These are phyloP conservation scores for Mangifera indica DNA, from an alignment of 345 rosid species.

Conservation along the genomic window DNA sequence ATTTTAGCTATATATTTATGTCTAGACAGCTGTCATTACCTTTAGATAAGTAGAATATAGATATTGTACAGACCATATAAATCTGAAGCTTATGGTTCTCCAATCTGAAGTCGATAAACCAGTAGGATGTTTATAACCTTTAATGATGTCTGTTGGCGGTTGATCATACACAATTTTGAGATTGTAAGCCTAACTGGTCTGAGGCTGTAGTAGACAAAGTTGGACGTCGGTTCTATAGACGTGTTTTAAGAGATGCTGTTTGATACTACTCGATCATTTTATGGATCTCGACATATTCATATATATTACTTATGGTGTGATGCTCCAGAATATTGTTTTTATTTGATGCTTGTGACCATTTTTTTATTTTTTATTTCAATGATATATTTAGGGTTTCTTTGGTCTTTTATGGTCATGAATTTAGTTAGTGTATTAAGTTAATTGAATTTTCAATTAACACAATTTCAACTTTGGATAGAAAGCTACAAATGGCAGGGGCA, in stretches of 20 bases:
- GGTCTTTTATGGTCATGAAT: too few species aligned
- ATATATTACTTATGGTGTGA: background rate
- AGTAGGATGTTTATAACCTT: conserved; percentile 23
- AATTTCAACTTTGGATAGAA: too few species aligned
- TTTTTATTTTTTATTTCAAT: background rate
- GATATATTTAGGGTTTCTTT: too few species aligned
- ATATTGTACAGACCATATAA: conserved; percentile 40
- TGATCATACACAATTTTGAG: background rate
- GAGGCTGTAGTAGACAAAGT: background rate
- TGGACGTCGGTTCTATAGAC: conserved; percentile 3
- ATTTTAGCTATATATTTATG: background rate
- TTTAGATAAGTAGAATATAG: conserved; percentile 23
- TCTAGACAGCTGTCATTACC: conserved; percentile 8
- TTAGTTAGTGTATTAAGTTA: too few species aligned
- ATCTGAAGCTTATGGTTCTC: conserved; percentile 18
- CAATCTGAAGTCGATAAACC: background rate
- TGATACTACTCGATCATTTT: background rate
- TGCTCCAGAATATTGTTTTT: background rate
- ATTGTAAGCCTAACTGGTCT: background rate
- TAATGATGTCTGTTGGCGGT: background rate
- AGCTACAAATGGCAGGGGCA: too few species aligned
- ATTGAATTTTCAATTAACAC: too few species aligned
- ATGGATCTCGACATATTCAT: background rate
- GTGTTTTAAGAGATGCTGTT: background rate
- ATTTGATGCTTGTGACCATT: background rate